phyloP scores from a whole-genome alignment of 345 rosid species.

The Eucalyptus rudis region DNA sequence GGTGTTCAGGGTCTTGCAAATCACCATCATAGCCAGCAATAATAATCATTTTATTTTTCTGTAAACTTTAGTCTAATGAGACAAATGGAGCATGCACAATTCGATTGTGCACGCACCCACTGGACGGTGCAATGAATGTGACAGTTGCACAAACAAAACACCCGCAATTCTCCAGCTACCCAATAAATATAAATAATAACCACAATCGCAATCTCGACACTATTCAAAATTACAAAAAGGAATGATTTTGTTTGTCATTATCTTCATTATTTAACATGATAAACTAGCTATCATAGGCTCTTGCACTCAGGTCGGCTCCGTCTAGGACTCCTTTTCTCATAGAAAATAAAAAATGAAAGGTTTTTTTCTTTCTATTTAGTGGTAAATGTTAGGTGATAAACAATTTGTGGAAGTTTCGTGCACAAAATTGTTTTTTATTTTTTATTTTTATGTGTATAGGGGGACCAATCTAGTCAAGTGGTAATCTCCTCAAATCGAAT shows the following conservation, averaged over 20 bases:
- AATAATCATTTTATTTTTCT: neutral
- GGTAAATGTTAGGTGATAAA: neutral
- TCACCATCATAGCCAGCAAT: neutral
- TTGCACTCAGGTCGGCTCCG: neutral
- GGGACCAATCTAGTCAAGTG: neutral
- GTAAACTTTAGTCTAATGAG: neutral
- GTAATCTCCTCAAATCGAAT: neutral
- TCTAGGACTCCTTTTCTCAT: neutral
- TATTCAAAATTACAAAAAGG: neutral
- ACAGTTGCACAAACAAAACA: neutral
- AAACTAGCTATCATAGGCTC: neutral
- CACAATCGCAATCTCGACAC: neutral
- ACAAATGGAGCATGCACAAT: neutral
- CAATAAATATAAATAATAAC: neutral
- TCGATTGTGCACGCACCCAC: neutral
- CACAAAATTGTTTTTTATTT: neutral
- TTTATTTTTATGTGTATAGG: neutral
- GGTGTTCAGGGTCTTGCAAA: neutral
- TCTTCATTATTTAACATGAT: neutral
- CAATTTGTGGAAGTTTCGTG: neutral
- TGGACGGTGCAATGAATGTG: neutral
- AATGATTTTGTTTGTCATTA: neutral
- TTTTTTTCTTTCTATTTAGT: neutral
- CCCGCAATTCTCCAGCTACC: neutral
- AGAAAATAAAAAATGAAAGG: neutral